Conservation (phyloP, 805 yeast genomes). For the Candida gorgasii region DNA sequence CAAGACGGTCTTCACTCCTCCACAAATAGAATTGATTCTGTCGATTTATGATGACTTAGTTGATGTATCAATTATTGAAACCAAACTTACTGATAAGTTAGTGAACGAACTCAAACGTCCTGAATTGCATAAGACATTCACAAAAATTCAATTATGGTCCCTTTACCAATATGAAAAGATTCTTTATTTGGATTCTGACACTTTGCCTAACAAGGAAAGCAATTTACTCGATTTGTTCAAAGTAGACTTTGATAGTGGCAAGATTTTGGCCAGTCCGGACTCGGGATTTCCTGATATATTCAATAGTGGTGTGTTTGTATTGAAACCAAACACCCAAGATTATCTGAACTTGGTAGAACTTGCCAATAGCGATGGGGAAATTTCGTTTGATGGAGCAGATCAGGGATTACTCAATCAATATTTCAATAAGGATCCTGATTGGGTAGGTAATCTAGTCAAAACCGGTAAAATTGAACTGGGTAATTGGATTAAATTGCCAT, state of each 20-base stretch:
- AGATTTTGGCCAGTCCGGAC: slow-evolving; percentile 67
- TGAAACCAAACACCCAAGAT: slow-evolving; percentile 50
- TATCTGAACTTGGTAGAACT: slow-evolving; percentile 41
- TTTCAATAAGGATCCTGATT: slow-evolving; percentile 49
- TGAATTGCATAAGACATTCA: slow-evolving; percentile 52
- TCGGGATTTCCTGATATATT: slow-evolving; percentile 92
- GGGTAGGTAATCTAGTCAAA: slow-evolving; percentile 26
- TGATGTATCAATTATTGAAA: slow-evolving; percentile 25
- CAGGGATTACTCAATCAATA: slow-evolving; percentile 85
- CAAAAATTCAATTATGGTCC: slow-evolving; percentile 61
- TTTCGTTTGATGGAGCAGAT: slow-evolving; percentile 83
- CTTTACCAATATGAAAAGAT: slow-evolving; percentile 46
- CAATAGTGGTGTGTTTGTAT: slow-evolving; percentile 73
- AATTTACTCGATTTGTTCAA: slow-evolving; percentile 31
- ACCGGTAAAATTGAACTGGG: slow-evolving; percentile 11
- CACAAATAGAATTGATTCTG: slow-evolving; percentile 29
- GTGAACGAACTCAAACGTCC: slow-evolving; percentile 46
- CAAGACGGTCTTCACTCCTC: slow-evolving; percentile 22
- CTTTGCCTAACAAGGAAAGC: slow-evolving; percentile 40
- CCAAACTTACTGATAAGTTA: slow-evolving; percentile 25
- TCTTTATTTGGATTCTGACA: slow-evolving; percentile 66
- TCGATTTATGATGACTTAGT: slow-evolving; percentile 31
- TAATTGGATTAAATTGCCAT: slow-evolving; percentile 75
- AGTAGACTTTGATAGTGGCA: slow-evolving; percentile 21
- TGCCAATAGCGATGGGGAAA: slow-evolving; percentile 18